These are phyloP conservation scores for Gillenia trifoliata DNA, from an alignment of 306 rosid species.

Conservation along the genomic window DNA sequence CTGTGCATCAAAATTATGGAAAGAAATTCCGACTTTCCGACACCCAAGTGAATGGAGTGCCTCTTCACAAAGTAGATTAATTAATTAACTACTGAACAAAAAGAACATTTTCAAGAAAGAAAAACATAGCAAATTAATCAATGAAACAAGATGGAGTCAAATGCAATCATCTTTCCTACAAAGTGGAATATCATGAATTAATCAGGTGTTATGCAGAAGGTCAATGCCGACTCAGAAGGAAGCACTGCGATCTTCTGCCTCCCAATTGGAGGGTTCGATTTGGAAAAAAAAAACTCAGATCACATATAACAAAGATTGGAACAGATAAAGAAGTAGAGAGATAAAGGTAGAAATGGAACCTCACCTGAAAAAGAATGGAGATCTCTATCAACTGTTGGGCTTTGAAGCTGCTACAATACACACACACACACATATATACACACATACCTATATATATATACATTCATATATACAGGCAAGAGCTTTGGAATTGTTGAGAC, in stretches of 20 bases:
- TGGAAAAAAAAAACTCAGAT: neutral
- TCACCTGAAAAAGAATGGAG: constrained; percentile 36
- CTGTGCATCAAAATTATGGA: neutral
- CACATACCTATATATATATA: neutral
- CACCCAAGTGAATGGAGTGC: neutral
- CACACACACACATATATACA: constrained; percentile 3
- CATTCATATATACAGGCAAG: constrained; percentile 5
- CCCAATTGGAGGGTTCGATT: neutral
- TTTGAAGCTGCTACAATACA: constrained; percentile 16
- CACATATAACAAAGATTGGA: neutral
- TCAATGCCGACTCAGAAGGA: neutral
- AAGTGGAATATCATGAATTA: neutral
- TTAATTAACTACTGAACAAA: neutral
- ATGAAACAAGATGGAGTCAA: neutral
- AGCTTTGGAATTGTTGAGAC: neutral
- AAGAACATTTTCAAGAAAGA: neutral
- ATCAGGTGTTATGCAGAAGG: neutral
- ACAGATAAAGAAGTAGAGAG: constrained; percentile 10
- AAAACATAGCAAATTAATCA: neutral
- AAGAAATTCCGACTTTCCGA: neutral
- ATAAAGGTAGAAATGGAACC: constrained; percentile 18
- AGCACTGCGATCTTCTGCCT: neutral
- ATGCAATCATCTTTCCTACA: neutral
- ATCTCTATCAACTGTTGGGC: constrained; percentile 35
- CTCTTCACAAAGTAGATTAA: neutral